phyloP scores from a whole-genome alignment of 371 early-diverging fungal species.

The Saksenaea vasiformis region DNA sequence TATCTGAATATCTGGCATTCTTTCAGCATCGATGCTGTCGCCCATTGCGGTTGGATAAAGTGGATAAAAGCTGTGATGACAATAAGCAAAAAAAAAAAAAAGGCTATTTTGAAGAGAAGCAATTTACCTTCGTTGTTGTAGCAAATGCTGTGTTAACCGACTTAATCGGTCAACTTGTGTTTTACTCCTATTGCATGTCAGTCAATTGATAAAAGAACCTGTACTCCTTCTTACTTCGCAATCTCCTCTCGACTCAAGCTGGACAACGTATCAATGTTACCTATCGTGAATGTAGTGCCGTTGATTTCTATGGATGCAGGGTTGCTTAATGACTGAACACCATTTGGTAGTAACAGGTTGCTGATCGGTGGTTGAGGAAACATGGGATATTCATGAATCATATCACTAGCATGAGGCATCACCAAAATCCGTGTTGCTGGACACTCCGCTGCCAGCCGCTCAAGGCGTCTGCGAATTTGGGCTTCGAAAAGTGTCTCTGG shows the following conservation, averaged over 20 bases:
- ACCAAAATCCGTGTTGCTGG: slow-evolving; percentile 57
- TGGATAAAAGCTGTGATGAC: slow-evolving; percentile 68
- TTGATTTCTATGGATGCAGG: slow-evolving; percentile 83
- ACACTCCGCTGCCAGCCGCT: slow-evolving; percentile 43
- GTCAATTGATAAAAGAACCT: neutral
- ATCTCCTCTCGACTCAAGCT: slow-evolving; percentile 69
- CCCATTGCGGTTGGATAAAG: slow-evolving; percentile 68
- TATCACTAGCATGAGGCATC: slow-evolving; percentile 77
- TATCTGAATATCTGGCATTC: slow-evolving; percentile 48
- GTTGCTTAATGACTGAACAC: slow-evolving; percentile 73
- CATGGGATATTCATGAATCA: slow-evolving; percentile 66
- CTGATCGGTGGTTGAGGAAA: slow-evolving; percentile 77
- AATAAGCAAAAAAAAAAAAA: neutral
- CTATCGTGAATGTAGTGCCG: slow-evolving; percentile 73
- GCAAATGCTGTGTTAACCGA: slow-evolving; percentile 66
- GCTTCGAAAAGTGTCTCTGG: slow-evolving; percentile 70
- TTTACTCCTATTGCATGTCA: slow-evolving; percentile 10
- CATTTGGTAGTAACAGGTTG: slow-evolving; percentile 10
- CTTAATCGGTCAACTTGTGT: slow-evolving; percentile 60
- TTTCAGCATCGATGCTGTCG: slow-evolving; percentile 60
- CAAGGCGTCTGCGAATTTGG: slow-evolving; percentile 51
- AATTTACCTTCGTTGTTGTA: slow-evolving; percentile 74
- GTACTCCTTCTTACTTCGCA: slow-evolving; percentile 34
- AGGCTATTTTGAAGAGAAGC: neutral
- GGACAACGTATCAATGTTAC: slow-evolving; percentile 71